A percentile compares a stretch with the other conserved stretches of the same genome.
phyloP scores from a whole-genome alignment of 225 moss, liverwort and hornwort species.

The Straminergon stramineum region DNA sequence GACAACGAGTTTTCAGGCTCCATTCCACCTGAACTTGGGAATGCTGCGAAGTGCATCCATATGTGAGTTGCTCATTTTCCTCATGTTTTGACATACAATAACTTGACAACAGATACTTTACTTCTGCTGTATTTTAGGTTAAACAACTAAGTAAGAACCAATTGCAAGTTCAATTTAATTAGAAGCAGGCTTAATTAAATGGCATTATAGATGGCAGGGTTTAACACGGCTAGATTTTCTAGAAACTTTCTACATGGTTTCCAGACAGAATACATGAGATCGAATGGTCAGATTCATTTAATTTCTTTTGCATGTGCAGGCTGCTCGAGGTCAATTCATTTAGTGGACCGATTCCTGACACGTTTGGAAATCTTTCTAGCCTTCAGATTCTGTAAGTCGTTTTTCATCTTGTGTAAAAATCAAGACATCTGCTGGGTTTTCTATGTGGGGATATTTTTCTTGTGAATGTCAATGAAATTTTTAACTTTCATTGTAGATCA shows the following conservation, averaged over 20 bases:
- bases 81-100: not conserved
- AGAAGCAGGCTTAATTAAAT: not conserved
- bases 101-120: not conserved
- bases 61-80: constrained; percentile 1
- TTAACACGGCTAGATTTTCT: not conserved
- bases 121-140: not conserved
- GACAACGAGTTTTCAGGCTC: constrained; percentile 11
- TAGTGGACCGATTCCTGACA: constrained; percentile 17
- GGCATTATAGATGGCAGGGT: not conserved
- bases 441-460: not conserved
- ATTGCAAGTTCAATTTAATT: not conserved
- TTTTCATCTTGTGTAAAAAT: not conserved
- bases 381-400: constrained; percentile 24
- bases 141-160: not conserved
- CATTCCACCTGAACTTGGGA: constrained; percentile 18
- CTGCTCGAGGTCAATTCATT: constrained; percentile 24
- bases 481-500: not conserved
- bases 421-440: not conserved
- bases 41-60: not conserved
- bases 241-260: not conserved
- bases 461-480: not conserved
- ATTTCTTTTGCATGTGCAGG: constrained; percentile 1
- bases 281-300: not conserved
- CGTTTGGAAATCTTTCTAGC: constrained; percentile 20
- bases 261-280: not conserved